phyloP scores from a whole-genome alignment of 139 green algal species.

The Ostreobium quekettii region DNA sequence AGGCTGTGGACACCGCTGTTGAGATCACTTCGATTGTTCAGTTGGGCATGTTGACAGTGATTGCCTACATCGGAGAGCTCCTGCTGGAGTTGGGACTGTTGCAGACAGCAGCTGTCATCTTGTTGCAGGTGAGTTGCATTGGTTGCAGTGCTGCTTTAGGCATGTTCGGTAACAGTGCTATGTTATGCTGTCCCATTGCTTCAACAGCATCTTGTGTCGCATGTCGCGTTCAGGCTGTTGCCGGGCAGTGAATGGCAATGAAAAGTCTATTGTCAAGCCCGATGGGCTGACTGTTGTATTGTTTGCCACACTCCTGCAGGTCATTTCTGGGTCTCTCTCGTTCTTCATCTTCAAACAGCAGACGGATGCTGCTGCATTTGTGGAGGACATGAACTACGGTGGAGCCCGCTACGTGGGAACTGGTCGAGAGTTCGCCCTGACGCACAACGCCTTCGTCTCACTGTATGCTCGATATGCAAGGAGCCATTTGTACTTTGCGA shows the following conservation, averaged over 20 bases:
- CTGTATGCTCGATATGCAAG: slow-evolving; percentile 39
- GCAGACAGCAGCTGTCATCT: slow-evolving; percentile 29
- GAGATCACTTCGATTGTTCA: slow-evolving; percentile 50
- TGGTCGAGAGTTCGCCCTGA: slow-evolving; percentile 70
- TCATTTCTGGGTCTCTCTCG: slow-evolving; percentile 41
- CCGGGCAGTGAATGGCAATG: too few relatives aligned
- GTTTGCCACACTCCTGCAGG: slow-evolving; percentile 14
- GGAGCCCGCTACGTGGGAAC: slow-evolving; percentile 73
- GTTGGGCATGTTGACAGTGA: slow-evolving; percentile 55
- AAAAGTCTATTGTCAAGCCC: too few relatives aligned
- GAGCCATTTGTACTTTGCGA: slow-evolving; percentile 59
- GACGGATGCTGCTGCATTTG: slow-evolving; percentile 52
- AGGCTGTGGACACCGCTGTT: slow-evolving; percentile 20
- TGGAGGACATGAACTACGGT: slow-evolving; percentile 50
- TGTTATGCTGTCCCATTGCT: too few relatives aligned
- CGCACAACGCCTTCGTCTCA: slow-evolving; percentile 56
- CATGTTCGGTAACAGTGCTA: too few relatives aligned
- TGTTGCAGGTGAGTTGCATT: slow-evolving; percentile 32
- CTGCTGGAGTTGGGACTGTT: slow-evolving; percentile 54
- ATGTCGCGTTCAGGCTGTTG: too few relatives aligned
- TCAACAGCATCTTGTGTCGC: too few relatives aligned
- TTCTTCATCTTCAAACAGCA: slow-evolving; percentile 67
- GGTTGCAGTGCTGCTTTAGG: too few relatives aligned
- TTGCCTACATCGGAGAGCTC: slow-evolving; percentile 54
- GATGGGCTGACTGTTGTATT: too few relatives aligned